Evolutionary conservation across 2,329 filamentous ascomycete species (phyloP).

Genomic region (Alternaria alternata): DNA sequence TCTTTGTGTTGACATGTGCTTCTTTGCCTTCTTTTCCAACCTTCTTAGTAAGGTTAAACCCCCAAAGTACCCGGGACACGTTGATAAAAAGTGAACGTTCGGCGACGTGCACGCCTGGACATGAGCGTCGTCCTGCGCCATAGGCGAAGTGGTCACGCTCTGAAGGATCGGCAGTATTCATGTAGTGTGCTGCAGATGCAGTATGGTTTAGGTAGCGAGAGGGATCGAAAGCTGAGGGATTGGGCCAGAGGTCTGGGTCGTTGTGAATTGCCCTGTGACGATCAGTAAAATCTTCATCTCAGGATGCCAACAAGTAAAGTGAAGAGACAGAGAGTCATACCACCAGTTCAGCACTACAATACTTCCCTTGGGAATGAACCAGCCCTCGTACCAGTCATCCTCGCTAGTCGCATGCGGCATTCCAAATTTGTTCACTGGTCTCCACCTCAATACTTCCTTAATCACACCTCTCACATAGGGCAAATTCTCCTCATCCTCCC

Average conservation of each 20-base stretch:
- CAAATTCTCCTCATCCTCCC: constrained; percentile 41
- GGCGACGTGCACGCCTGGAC: constrained; percentile 49
- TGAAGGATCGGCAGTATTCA: constrained; percentile 40
- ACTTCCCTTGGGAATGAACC: constrained; percentile 50
- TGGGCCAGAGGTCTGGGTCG: constrained; percentile 34
- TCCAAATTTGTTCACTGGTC: constrained; percentile 43
- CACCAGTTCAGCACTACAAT: constrained; percentile 47
- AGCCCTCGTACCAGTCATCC: constrained; percentile 50
- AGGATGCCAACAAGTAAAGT: background rate
- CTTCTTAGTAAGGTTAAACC: constrained; percentile 44
- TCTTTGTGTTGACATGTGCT: constrained; percentile 36
- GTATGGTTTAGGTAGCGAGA: constrained; percentile 34
- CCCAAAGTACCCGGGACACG: constrained; percentile 47
- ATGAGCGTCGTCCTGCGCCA: constrained; percentile 46
- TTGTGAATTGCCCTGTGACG: constrained; percentile 44
- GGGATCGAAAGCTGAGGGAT: constrained; percentile 45
- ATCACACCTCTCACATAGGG: constrained; percentile 49
- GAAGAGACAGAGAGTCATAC: constrained; percentile 17
- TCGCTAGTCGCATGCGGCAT: constrained; percentile 46
- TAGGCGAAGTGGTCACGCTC: constrained; percentile 50
- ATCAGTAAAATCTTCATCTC: background rate
- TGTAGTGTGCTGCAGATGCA: constrained; percentile 42
- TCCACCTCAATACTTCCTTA: constrained; percentile 44
- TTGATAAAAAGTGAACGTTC: constrained; percentile 50
- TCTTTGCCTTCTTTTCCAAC: constrained; percentile 30